Conservation (phyloP, 208 protist genomes). For the Acanthamoeba sp. region DNA sequence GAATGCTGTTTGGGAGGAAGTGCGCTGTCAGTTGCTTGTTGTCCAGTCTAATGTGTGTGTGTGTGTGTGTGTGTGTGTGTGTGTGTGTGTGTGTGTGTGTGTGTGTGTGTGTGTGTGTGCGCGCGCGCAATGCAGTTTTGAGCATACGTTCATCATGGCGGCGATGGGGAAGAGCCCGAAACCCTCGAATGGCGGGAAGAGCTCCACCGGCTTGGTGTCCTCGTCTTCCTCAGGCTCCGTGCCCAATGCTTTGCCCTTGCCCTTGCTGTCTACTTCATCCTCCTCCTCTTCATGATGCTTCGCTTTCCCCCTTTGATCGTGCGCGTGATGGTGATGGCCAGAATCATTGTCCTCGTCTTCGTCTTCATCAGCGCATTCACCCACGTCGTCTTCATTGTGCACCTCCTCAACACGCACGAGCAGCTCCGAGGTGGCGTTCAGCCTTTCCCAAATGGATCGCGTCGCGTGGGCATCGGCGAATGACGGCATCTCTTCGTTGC, state of each 20-base stretch:
- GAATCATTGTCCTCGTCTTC: not conserved
- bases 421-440: not conserved
- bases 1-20: not conserved
- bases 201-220: not conserved
- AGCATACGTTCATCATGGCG: slow-evolving; percentile 21
- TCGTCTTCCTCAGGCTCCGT: not conserved
- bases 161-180: slow-evolving; percentile 33
- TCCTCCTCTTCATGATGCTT: not conserved
- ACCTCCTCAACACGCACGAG: not conserved
- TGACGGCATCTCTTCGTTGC: not conserved
- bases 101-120: not conserved
- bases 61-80: not conserved
- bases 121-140: too few species aligned
- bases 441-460: not conserved
- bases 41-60: not conserved
- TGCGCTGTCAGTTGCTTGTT: not conserved
- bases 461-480: not conserved
- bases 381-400: not conserved
- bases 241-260: not conserved
- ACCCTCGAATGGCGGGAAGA: not conserved
- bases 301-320: not conserved
- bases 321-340: not conserved
- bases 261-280: not conserved
- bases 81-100: too few species aligned
- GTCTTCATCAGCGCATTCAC: not conserved